phyloP scores from a whole-genome alignment of 1,139 yeast species.

The Geotrichum cucujoidarum region DNA sequence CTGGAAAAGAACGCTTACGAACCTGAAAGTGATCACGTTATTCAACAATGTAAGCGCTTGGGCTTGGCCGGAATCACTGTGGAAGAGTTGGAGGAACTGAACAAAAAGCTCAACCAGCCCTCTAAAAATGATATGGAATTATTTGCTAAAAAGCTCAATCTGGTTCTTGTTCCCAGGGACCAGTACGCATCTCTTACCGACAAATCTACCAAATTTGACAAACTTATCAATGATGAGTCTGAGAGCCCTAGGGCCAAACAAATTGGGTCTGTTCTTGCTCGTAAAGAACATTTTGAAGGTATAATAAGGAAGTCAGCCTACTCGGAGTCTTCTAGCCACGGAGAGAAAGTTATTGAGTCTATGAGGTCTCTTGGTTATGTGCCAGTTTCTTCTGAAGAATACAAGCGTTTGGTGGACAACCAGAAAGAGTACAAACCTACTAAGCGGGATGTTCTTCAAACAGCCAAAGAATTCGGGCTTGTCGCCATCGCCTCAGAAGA shows the following conservation, averaged over 20 bases:
- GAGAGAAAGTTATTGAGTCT: slow-evolving; percentile 34
- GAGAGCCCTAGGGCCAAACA: slow-evolving; percentile 20
- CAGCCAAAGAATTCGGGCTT: slow-evolving; percentile 41
- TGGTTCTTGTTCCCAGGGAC: slow-evolving; percentile 47
- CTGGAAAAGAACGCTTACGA: slow-evolving; percentile 28
- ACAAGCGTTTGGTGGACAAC: slow-evolving; percentile 34
- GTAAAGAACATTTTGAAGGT: slow-evolving; percentile 37
- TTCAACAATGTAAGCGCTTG: slow-evolving; percentile 30
- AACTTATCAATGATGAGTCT: slow-evolving; percentile 8
- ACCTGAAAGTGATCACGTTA: slow-evolving; percentile 29
- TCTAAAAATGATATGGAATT: slow-evolving; percentile 40
- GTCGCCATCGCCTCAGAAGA: slow-evolving; percentile 39
- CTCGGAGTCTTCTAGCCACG: slow-evolving; percentile 24
- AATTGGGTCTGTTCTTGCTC: slow-evolving; percentile 34
- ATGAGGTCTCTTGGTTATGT: slow-evolving; percentile 36
- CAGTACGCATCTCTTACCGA: slow-evolving; percentile 35
- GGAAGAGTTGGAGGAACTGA: slow-evolving; percentile 26
- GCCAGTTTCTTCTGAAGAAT: slow-evolving; percentile 37
- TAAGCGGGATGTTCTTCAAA: slow-evolving; percentile 36
- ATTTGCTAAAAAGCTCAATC: slow-evolving; percentile 46
- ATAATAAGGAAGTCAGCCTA: slow-evolving; percentile 25
- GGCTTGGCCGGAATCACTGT: slow-evolving; percentile 30
- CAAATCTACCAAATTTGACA: slow-evolving; percentile 11
- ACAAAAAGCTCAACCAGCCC: slow-evolving; percentile 22
- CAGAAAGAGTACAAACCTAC: slow-evolving; percentile 37